Evolutionary conservation across 2,329 filamentous ascomycete genomes (phyloP), one percentile per base, ranked within the genome.

Genomic region (Neocucurbitaria cava): DNA sequence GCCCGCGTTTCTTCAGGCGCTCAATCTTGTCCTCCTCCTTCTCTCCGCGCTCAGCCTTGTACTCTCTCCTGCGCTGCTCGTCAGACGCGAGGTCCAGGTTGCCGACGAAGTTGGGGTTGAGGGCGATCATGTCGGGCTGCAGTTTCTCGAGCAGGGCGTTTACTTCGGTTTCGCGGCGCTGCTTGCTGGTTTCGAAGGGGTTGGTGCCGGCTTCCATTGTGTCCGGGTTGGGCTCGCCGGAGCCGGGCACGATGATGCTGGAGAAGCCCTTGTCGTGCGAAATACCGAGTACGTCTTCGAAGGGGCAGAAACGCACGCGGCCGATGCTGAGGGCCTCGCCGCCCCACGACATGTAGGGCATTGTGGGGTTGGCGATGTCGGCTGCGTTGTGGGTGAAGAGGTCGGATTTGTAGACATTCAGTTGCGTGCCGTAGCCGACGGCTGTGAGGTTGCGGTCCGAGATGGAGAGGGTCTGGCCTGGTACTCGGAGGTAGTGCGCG

Each of bases 221-320:
- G 75, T 99, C 95, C 74, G 91, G 97, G 83, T 98, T 98, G 73
- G 95, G 88, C 76, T 99, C 95, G 58, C 95, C 95, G n/a, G 94
- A 90, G 43, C 95, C 95, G 7, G 95, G 95, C 1, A 98, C 87
- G 65, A 99, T 86, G 71, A 97, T 86, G 51, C 89, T 95, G 15
- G 89, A 90, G 79, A 98, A 98, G 13, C 95, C 95, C 56, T 88
- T 81, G 70, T 90, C 85, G 79, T 98, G 94, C 2, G 89, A 85
- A 21, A 96, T 84, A 13, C 94, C 95, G 1, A 99, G 85, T 0
- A 97, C 81, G 80, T 99, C 95, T 75, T 99, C 95, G 60, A 90
- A 96, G 0, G 95, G 95, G 72, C 95, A 99, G 91, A 94, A 99
- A 56, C 85, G 84, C 1, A 96, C 86, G 36, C 89, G 86, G 76